phyloP scores from a whole-genome alignment of 176 grass and related monocot genomes.

The Poa pratensis region DNA sequence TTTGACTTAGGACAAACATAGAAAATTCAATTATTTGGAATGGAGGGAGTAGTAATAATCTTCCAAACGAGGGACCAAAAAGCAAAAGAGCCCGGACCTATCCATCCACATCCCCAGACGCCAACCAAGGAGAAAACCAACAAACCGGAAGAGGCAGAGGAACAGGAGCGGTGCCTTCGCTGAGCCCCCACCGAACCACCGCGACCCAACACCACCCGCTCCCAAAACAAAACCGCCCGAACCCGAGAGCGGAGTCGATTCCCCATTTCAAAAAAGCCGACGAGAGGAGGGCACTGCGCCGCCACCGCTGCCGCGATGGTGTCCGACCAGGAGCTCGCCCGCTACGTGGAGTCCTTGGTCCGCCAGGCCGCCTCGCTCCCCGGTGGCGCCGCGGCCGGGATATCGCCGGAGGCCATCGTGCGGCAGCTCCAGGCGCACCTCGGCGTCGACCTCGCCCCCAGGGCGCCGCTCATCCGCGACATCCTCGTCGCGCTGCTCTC shows the following conservation, averaged over 20 bases:
- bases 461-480: constrained; percentile 77
- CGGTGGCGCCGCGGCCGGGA: constrained; percentile 28
- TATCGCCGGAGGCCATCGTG: constrained; percentile 61
- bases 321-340: constrained; percentile 85
- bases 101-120: constrained; percentile 14
- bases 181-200: constrained; percentile 36
- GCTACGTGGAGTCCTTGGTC: constrained; percentile 77
- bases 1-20: too few species aligned
- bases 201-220: neutral
- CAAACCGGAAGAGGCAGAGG: neutral
- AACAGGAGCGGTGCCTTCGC: neutral
- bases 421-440: constrained; percentile 68
- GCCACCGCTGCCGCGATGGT: constrained; percentile 53
- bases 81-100: neutral
- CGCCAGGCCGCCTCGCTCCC: constrained; percentile 51
- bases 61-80: neutral
- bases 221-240: constrained; percentile 35
- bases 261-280: constrained; percentile 55
- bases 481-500: constrained; percentile 71
- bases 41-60: neutral
- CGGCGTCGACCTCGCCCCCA: constrained; percentile 84
- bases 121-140: constrained; percentile 21
- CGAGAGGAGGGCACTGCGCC: neutral
- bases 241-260: constrained; percentile 30
- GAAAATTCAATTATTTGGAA: too few species aligned